Conservation (phyloP, 257 asterid genomes). For the Voacanga thouarsii region DNA sequence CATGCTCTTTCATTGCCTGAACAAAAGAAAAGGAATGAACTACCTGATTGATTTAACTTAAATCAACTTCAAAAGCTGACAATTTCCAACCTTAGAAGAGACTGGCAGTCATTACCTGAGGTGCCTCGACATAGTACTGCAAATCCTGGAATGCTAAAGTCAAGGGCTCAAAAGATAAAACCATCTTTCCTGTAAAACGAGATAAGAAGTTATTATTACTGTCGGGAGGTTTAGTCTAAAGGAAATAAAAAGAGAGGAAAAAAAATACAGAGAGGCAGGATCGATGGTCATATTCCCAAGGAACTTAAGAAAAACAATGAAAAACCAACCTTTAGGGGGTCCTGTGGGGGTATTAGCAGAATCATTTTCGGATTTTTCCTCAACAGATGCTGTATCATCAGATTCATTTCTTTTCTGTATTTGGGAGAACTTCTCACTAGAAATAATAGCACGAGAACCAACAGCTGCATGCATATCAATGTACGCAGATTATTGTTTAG, state of each 20-base stretch:
- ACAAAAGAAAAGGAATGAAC: constrained; percentile 17
- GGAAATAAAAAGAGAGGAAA: background rate
- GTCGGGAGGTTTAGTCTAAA: too few species aligned
- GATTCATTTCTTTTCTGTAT: constrained; percentile 6
- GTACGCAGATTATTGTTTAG: background rate
- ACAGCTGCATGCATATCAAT: constrained; percentile 24
- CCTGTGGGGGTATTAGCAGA: background rate
- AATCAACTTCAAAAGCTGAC: constrained; percentile 10
- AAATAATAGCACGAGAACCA: constrained; percentile 33
- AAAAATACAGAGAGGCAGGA: background rate
- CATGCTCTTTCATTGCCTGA: constrained; percentile 55
- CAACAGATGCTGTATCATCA: background rate
- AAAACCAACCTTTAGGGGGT: constrained; percentile 16
- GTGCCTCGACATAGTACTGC: constrained; percentile 53
- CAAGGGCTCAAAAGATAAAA: constrained; percentile 47
- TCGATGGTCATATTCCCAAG: background rate
- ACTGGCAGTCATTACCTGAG: constrained; percentile 25
- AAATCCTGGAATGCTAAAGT: constrained; percentile 46
- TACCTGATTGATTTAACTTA: constrained; percentile 1
- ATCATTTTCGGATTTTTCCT: constrained; percentile 1
- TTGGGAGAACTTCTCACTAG: constrained; percentile 25
- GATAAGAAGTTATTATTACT: background rate
- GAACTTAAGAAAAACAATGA: background rate
- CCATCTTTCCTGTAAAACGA: constrained; percentile 32
- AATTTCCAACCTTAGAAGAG: background rate